phyloP scores from a whole-genome alignment of 2,329 filamentous ascomycete species.

The Harringtonia lauricola region DNA sequence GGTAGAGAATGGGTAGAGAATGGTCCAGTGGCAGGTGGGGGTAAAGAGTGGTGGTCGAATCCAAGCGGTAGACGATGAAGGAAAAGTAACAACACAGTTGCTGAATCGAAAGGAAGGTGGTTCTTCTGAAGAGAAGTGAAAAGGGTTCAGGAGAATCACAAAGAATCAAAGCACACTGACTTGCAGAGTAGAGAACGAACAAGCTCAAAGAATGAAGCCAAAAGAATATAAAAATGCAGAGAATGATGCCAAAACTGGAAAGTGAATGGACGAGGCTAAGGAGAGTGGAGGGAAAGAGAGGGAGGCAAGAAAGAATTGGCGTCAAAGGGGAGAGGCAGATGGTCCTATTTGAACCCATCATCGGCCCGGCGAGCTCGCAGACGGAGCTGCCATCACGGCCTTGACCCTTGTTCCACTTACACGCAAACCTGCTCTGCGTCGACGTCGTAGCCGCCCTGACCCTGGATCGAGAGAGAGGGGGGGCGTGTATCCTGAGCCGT shows the following conservation, averaged over 20 bases:
- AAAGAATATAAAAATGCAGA: background rate
- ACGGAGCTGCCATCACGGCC: no score
- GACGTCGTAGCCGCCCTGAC: no score
- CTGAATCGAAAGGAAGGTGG: background rate
- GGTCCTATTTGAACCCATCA: no score
- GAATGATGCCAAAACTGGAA: no score
- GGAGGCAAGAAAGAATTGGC: background rate
- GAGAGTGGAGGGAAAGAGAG: background rate
- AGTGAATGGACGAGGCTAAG: background rate
- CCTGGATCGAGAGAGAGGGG: no score
- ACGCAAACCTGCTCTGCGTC: no score
- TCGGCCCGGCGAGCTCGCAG: no score
- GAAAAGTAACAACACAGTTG: constrained; percentile 9
- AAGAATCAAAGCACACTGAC: background rate
- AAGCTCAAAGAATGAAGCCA: background rate
- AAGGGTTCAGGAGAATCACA: background rate
- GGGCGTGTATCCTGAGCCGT: no score
- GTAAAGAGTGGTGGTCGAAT: no score
- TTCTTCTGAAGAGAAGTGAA: background rate
- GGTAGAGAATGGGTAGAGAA: background rate
- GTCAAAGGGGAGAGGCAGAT: no score
- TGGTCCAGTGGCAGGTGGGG: background rate
- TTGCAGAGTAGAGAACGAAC: background rate
- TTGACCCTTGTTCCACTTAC: no score
- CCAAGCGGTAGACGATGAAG: constrained; percentile 1